phyloP scores from a whole-genome alignment of 2,329 filamentous ascomycete species.

The Pseudopithomyces chartarum region DNA sequence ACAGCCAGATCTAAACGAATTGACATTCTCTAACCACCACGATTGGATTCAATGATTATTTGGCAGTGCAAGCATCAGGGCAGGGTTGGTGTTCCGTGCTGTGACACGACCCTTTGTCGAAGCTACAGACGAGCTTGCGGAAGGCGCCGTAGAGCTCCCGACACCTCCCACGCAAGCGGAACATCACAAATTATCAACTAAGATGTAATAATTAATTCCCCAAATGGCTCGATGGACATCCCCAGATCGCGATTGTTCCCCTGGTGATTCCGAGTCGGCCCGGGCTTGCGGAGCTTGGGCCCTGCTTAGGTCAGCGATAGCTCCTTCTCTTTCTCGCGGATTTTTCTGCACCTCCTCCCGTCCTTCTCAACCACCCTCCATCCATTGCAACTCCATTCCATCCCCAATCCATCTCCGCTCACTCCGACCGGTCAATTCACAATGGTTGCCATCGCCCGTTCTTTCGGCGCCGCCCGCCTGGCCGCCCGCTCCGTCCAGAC shows the following conservation, averaged over 20 bases:
- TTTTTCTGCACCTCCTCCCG: slow-evolving; percentile 30
- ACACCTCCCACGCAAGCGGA: not conserved
- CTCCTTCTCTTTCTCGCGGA: slow-evolving; percentile 18
- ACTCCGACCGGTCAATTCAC: slow-evolving; percentile 38
- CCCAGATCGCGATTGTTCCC: slow-evolving; percentile 10
- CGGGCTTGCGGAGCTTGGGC: slow-evolving; percentile 8
- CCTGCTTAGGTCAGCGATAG: slow-evolving; percentile 7
- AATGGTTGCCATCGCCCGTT: slow-evolving; percentile 48
- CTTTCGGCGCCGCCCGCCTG: slow-evolving; percentile 47
- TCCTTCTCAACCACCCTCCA: slow-evolving; percentile 31
- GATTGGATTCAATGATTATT: not conserved
- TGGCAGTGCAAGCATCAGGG: not conserved
- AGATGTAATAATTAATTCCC: not conserved
- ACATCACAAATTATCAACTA: not conserved
- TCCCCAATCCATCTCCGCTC: slow-evolving; percentile 47
- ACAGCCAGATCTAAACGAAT: no score
- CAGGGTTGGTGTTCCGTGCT: not conserved
- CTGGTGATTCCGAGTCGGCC: slow-evolving; percentile 11
- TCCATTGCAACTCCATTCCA: slow-evolving; percentile 45
- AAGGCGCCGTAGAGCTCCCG: not conserved
- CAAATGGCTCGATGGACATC: not conserved
- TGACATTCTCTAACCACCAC: no score
- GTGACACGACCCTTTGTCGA: not conserved
- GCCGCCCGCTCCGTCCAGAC: slow-evolving; percentile 47
- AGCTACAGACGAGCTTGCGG: not conserved